Conservation (phyloP, 768 basidiomycete genomes). For the Trametes punicea region DNA sequence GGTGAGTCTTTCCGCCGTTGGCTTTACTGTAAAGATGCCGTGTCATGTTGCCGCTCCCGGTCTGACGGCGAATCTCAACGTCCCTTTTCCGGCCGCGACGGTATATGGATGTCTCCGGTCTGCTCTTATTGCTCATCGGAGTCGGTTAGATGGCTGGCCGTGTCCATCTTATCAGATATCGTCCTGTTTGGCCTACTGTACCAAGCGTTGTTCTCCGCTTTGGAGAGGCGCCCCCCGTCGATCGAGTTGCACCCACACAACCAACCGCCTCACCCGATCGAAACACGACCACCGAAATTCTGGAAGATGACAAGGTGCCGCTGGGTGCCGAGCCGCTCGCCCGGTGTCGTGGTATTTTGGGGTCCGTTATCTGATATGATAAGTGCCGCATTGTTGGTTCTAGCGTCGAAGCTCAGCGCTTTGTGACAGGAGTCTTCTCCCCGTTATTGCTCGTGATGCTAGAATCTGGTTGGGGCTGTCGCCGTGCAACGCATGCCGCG, state of each 20-base stretch:
- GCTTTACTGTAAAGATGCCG: background rate
- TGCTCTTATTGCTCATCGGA: background rate
- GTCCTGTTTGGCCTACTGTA: slow-evolving; percentile 3
- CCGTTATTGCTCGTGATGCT: background rate
- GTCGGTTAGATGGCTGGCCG: background rate
- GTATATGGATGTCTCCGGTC: background rate
- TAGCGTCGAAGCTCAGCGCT: slow-evolving; percentile 1
- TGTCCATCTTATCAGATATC: background rate
- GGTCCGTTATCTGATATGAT: slow-evolving; percentile 17
- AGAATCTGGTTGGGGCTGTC: too few species aligned
- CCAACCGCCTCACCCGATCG: background rate
- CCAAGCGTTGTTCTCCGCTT: background rate
- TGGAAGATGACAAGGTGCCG: background rate
- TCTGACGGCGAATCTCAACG: background rate
- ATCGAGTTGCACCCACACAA: slow-evolving; percentile 1
- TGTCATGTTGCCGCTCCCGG: background rate
- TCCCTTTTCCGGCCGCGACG: background rate
- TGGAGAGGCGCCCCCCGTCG: background rate
- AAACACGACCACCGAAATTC: background rate
- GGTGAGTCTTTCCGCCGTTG: background rate
- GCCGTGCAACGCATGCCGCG: background rate
- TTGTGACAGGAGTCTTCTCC: background rate
- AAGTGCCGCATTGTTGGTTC: background rate
- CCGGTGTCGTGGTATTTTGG: background rate
- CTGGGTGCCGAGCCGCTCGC: background rate